phyloP scores from a whole-genome alignment of 768 basidiomycete species.

The Lactarius deliciosus region DNA sequence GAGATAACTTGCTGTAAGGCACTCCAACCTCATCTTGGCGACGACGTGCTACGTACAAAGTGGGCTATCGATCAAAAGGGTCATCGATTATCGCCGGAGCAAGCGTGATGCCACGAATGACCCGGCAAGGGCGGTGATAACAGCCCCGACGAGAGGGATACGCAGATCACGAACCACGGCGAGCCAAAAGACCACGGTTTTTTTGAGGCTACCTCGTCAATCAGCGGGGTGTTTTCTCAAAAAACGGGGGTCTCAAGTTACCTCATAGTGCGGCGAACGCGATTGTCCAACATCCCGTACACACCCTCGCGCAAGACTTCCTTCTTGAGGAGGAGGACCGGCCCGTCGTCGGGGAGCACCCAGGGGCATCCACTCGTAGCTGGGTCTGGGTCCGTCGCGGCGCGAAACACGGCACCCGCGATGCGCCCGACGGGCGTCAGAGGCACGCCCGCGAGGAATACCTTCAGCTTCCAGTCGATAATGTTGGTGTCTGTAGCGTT shows the following conservation, averaged over 20 bases:
- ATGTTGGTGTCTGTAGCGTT: constrained; percentile 46
- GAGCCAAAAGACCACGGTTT: constrained; percentile 7
- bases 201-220: constrained; percentile 3
- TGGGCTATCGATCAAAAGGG: background rate
- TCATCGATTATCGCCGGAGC: background rate
- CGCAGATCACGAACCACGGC: background rate
- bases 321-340: constrained; percentile 46
- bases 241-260: background rate
- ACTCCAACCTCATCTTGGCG: too few relatives aligned
- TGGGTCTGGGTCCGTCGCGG: constrained; percentile 47
- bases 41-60: background rate
- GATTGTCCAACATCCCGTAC: constrained; percentile 48
- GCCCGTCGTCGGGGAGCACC: constrained; percentile 51
- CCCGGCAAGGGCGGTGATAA: background rate
- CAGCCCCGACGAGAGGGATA: background rate
- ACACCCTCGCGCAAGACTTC: constrained; percentile 52
- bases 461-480: constrained; percentile 40
- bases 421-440: constrained; percentile 48
- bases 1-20: too few relatives aligned
- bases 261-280: constrained; percentile 11
- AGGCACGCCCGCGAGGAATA: constrained; percentile 52
- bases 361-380: constrained; percentile 48
- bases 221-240: background rate
- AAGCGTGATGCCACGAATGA: background rate
- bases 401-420: constrained; percentile 52